phyloP scores from a whole-genome alignment of 768 basidiomycete genomes.

The Pulveroboletus sp. region DNA sequence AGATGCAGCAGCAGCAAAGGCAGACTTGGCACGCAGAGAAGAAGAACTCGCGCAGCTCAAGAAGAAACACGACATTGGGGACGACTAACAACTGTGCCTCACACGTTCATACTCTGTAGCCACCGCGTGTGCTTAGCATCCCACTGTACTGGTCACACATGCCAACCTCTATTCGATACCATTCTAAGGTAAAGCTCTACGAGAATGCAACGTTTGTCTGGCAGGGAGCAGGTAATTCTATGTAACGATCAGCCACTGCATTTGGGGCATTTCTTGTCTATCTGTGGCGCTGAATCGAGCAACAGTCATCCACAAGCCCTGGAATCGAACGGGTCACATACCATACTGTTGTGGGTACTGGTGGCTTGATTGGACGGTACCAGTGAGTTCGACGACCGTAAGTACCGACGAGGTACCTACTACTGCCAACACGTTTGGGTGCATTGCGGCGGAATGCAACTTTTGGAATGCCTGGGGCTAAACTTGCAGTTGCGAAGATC shows the following conservation, averaged over 20 bases:
- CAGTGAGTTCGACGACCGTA: conserved; percentile 9
- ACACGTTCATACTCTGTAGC: conserved; percentile 9
- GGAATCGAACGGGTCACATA: conserved; percentile 23
- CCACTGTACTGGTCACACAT: conserved; percentile 4
- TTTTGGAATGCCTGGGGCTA: conserved; percentile 49
- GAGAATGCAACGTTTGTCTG: conserved; percentile 1
- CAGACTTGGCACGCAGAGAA: conserved; percentile 86
- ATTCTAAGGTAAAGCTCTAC: conserved; percentile 1
- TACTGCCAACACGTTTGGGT: conserved; percentile 65
- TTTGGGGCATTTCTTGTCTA: conserved; percentile 55
- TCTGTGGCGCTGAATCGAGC: conserved; percentile 46
- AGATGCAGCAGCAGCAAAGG: conserved; percentile 88
- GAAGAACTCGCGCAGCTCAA: conserved; percentile 86
- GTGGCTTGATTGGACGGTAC: conserved; percentile 33
- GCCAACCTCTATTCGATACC: conserved; percentile 6
- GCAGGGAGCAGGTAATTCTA: conserved; percentile 3
- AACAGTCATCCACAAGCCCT: neutral
- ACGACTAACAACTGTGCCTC: conserved; percentile 41
- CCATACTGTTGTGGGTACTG: conserved; percentile 67
- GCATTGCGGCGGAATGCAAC: conserved; percentile 50
- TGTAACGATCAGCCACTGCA: conserved; percentile 20
- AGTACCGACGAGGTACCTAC: conserved; percentile 35
- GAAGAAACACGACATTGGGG: conserved; percentile 80
- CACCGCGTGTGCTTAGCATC: neutral
- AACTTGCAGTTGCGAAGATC: conserved; percentile 58